Evolutionary conservation across 2,329 filamentous ascomycete species (phyloP).

Genomic region (Periconia macrospinosa): DNA sequence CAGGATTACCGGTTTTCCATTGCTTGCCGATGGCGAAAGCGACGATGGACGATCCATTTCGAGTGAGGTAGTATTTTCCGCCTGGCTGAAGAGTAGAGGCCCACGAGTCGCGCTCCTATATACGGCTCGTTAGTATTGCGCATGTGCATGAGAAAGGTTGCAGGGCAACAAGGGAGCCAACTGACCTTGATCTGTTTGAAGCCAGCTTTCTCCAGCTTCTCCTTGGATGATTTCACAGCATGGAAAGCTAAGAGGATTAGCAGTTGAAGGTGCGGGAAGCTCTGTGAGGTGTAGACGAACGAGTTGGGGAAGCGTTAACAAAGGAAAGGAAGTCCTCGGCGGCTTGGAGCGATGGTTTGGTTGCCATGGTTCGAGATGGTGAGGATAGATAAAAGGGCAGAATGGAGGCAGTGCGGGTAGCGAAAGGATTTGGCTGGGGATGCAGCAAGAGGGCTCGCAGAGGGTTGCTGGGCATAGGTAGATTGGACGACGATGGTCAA

Average conservation of each 20-base stretch:
- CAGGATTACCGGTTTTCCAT: constrained; percentile 89
- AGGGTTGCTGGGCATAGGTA: constrained; percentile 14
- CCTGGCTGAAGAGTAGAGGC: constrained; percentile 75
- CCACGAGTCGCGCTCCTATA: constrained; percentile 84
- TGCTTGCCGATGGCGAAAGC: constrained; percentile 88
- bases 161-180: constrained; percentile 5
- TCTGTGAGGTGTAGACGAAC: constrained; percentile 54
- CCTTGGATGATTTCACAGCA: constrained; percentile 78
- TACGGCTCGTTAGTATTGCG: not conserved
- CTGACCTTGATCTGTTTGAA: constrained; percentile 78
- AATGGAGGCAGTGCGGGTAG: constrained; percentile 1
- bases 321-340: constrained; percentile 89
- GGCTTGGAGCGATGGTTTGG: constrained; percentile 46
- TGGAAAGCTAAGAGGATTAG: constrained; percentile 73
- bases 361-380: constrained; percentile 34
- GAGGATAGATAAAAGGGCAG: constrained; percentile 19
- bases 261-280: not conserved
- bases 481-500: not conserved
- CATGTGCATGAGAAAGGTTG: not conserved
- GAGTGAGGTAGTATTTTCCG: constrained; percentile 94
- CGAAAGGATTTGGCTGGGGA: constrained; percentile 6
- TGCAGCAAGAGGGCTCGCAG: constrained; percentile 17
- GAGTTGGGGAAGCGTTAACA: constrained; percentile 91
- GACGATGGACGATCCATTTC: constrained; percentile 88
- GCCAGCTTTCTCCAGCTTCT: constrained; percentile 77